These are phyloP conservation scores for Phytophthora melonis DNA, from an alignment of 352 stramenopile species.

Conservation along the genomic window DNA sequence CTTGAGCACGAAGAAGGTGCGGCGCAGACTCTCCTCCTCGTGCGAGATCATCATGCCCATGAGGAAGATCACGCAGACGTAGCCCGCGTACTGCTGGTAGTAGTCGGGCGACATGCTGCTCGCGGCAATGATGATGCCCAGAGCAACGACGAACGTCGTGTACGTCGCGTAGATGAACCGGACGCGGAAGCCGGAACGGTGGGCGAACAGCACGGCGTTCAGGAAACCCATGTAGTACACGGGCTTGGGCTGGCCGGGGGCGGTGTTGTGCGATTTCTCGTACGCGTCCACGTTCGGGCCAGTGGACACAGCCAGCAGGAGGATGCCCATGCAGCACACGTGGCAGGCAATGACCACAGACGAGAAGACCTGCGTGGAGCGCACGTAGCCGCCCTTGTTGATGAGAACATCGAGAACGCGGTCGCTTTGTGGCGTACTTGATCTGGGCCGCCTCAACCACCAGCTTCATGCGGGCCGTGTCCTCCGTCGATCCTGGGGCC, in stretches of 20 bases:
- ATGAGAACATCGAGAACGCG: conserved; percentile 66
- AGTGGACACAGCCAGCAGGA: conserved; percentile 70
- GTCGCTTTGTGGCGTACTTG: conserved; percentile 58
- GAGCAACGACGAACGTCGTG: conserved; percentile 69
- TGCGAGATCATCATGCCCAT: conserved; percentile 90
- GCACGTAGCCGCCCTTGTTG: conserved; percentile 83
- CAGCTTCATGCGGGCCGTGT: conserved; percentile 48
- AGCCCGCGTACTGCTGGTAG: conserved; percentile 78
- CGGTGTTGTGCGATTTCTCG: conserved; percentile 22
- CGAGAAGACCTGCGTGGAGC: conserved; percentile 83
- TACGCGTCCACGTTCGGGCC: conserved; percentile 44
- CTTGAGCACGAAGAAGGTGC: conserved; percentile 86
- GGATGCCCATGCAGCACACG: conserved; percentile 76
- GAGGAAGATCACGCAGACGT: conserved; percentile 71
- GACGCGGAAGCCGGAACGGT: conserved; percentile 81
- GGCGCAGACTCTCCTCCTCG: conserved; percentile 81
- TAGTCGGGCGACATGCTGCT: conserved; percentile 60
- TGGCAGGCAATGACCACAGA: conserved; percentile 75
- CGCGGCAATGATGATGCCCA: conserved; percentile 72
- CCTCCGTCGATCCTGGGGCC: conserved; percentile 10
- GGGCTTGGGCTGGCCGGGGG: conserved; percentile 65
- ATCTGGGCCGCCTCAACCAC: conserved; percentile 60
- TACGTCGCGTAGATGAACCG: conserved; percentile 85
- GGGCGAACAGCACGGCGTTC: conserved; percentile 81
- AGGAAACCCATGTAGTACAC: conserved; percentile 89